Conservation (phyloP, 148 eudicot genomes). For the Rheum nobile region DNA sequence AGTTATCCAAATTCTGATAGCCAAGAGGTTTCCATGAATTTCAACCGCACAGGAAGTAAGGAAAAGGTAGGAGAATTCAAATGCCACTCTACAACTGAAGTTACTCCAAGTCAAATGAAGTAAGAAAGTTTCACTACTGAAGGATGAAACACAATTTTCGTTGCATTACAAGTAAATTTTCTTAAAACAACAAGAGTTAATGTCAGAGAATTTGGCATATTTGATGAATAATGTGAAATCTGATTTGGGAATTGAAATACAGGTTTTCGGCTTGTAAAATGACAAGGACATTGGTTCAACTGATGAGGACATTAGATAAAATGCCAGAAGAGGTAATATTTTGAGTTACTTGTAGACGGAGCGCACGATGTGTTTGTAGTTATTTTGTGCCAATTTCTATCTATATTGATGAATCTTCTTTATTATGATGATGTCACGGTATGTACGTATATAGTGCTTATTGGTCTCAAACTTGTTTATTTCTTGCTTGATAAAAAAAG, state of each 20-base stretch:
- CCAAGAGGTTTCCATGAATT: constrained; percentile 82
- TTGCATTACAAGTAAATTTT: not conserved
- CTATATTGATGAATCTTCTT: constrained; percentile 90
- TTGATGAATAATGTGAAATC: not conserved
- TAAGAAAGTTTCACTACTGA: constrained; percentile 13
- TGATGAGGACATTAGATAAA: constrained; percentile 91
- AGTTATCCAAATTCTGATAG: constrained; percentile 63
- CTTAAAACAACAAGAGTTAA: not conserved
- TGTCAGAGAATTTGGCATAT: not conserved
- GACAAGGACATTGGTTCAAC: constrained; percentile 79
- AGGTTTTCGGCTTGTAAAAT: constrained; percentile 99
- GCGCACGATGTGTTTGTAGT: not conserved
- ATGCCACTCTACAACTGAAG: constrained; percentile 49
- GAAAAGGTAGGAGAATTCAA: constrained; percentile 74
- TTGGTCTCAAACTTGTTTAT: not conserved
- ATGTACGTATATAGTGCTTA: constrained; percentile 11
- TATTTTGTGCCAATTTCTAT: not conserved
- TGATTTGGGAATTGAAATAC: constrained; percentile 2
- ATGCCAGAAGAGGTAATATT: constrained; percentile 89
- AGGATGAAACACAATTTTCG: not conserved
- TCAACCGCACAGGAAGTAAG: constrained; percentile 70
- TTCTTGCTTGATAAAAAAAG: not conserved
- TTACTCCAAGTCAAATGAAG: constrained; percentile 92
- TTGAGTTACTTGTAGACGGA: not conserved
- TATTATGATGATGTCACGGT: constrained; percentile 92